Evolutionary conservation across 176 grass and related monocot genomes (phyloP).

Genomic region (Triticum aestivum): DNA sequence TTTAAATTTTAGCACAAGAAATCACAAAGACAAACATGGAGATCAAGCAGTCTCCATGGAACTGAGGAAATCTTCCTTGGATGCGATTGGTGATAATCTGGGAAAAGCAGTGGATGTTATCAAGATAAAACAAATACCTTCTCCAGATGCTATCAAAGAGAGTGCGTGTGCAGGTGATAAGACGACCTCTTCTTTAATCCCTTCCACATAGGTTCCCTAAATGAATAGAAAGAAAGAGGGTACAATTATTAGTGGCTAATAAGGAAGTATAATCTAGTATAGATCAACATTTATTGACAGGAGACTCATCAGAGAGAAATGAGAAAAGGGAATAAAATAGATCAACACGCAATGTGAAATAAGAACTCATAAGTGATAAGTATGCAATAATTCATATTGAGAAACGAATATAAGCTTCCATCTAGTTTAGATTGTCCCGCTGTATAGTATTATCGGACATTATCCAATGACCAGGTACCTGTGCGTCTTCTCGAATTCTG

Average conservation of each 20-base stretch:
- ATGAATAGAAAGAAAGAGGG: constrained; percentile 30
- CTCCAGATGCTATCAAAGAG: constrained; percentile 96
- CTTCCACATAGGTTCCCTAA: constrained; percentile 98
- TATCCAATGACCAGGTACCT: constrained; percentile 43
- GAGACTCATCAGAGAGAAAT: not conserved
- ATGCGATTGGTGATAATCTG: constrained; percentile 5
- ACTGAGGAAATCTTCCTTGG: not conserved
- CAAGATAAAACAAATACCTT: constrained; percentile 60
- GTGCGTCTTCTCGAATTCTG: constrained; percentile 92
- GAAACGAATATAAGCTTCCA: not conserved
- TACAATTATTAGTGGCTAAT: constrained; percentile 15
- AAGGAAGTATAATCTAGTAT: not conserved
- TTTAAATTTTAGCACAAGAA: not conserved
- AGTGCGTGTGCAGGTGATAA: constrained; percentile 97
- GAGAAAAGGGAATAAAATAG: constrained; percentile 7
- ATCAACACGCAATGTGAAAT: constrained; percentile 10
- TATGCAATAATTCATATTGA: constrained; percentile 12
- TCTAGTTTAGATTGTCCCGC: not conserved
- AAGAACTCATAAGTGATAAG: not conserved
- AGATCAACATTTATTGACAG: not conserved
- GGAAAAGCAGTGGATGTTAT: not conserved
- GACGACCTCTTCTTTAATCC: constrained; percentile 99
- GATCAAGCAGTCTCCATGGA: not conserved
- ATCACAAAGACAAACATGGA: not conserved
- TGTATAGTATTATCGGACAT: not conserved